Base-by-base conservation (phyloP, 2,329 filamentous ascomycete species). In the Rutstroemia sp. region DNA sequence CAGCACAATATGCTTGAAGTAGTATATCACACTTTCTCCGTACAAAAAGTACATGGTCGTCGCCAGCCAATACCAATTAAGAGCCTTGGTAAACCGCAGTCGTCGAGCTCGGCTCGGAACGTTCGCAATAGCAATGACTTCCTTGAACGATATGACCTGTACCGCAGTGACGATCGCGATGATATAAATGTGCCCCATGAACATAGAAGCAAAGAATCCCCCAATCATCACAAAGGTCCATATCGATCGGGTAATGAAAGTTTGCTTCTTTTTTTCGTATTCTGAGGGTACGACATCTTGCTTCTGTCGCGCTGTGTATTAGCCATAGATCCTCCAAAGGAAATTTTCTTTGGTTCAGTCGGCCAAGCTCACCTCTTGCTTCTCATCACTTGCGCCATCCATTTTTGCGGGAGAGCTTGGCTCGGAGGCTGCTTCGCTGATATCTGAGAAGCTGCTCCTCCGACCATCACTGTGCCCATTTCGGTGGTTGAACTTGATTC, bases 31-130 rank as follows among this genome's bases (percentile, higher is more conserved):
- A 67, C 90, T 96, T 75, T 99, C 94, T 69, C 94, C 94, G 70
- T 99, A 99, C 51, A 99, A 79, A 67, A 96, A 99, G 78, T 99
- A 99, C 92, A 99, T 97, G 64, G 92, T 96, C 25, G 89, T 90
- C n/a, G 91, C 94, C 54, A 99, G 80, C 78, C 95, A 99, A 73
- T 99, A 99, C 94, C 94, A 99, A 74, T 97, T 97, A 66, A 99
- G 78, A 64, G 89, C 91, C 77, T 96, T 96, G 63, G 92, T 96
- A 66, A 95, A 95, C 58, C 88, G 88, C 59, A 99, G 79, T 70
- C 92, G 90, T 68, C 92, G 87, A 61, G 92, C 92, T 68, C 88
- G 86, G 72, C 89, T 95, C 54, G 94, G 92, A 7, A 97, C 90
- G 70, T 92, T 95, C 65, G 92, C 88, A 67, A 99, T 97, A 61